Percentiles rank a stretch among this genome's conserved stretches.
Evolutionary conservation across 352 stramenopile species (phyloP).

Genomic region (Globisporangium mamillatum): DNA sequence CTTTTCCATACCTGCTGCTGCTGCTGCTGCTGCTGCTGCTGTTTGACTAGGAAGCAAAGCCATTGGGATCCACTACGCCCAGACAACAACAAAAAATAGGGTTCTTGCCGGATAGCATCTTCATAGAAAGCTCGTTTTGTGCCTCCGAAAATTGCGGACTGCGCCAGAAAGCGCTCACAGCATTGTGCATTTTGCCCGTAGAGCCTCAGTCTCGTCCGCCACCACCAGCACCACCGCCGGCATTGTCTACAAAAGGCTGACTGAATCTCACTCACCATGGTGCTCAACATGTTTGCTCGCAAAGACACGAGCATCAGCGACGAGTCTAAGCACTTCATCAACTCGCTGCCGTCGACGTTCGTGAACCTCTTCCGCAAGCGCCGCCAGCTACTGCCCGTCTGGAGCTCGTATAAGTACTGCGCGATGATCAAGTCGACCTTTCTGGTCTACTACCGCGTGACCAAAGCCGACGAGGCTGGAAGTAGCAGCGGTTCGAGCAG

Average conservation of each 20-base stretch:
- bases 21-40: neutral
- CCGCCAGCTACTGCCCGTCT: conserved; percentile 73
- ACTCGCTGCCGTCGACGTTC: conserved; percentile 81
- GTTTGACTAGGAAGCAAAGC: neutral
- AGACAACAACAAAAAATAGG: neutral
- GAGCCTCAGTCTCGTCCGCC: neutral
- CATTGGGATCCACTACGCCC: neutral
- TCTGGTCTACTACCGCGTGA: conserved; percentile 80
- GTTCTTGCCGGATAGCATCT: neutral
- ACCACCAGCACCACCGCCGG: neutral
- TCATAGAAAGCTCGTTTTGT: neutral
- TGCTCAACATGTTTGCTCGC: conserved; percentile 77
- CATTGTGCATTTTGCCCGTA: conserved; percentile 2
- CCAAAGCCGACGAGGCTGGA: conserved; percentile 38
- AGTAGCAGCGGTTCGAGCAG: conserved; percentile 19
- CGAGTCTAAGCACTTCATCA: conserved; percentile 79
- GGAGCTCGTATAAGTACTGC: conserved; percentile 86
- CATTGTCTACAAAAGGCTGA: neutral
- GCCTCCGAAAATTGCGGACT: neutral
- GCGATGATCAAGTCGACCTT: conserved; percentile 87
- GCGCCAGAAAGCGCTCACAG: neutral
- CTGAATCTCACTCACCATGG: conserved; percentile 33
- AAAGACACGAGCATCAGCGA: conserved; percentile 71
- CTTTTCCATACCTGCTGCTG: neutral
- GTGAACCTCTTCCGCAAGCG: conserved; percentile 85